A percentile compares a stretch with the other conserved stretches of the same genome.
phyloP scores from a whole-genome alignment of 176 grass and related monocot species.

The Phoenix dactylifera region DNA sequence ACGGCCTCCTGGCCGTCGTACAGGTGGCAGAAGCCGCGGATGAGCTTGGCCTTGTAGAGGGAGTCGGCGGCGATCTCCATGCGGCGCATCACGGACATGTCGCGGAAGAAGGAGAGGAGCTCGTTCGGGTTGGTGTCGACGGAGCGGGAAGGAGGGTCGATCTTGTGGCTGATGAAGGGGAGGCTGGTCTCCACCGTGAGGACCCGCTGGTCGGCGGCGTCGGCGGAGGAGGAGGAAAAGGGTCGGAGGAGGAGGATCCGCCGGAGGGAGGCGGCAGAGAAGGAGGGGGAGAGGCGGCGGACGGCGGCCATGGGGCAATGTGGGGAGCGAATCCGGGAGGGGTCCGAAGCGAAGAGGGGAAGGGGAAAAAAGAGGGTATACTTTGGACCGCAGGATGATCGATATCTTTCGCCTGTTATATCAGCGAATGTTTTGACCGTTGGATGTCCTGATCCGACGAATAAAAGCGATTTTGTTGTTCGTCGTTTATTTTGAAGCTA shows the following conservation, averaged over 20 bases:
- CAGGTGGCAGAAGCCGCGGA: conserved; percentile 93
- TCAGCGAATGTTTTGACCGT: too few relatives aligned
- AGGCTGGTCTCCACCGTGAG: conserved; percentile 61
- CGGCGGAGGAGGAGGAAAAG: conserved; percentile 23
- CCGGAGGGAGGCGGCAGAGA: neutral
- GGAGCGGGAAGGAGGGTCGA: conserved; percentile 36
- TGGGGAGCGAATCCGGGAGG: neutral
- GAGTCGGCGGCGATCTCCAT: conserved; percentile 88
- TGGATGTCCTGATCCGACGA: too few relatives aligned
- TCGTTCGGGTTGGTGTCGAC: conserved; percentile 29
- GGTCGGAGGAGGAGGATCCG: conserved; percentile 18
- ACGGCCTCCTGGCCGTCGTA: conserved; percentile 94
- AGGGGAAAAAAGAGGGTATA: too few relatives aligned
- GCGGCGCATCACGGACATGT: conserved; percentile 74
- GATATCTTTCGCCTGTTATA: too few relatives aligned
- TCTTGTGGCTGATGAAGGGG: conserved; percentile 44
- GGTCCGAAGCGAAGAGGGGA: neutral
- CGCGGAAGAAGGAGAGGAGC: conserved; percentile 48
- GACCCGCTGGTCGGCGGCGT: conserved; percentile 24
- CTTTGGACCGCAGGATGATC: too few relatives aligned
- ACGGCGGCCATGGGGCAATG: neutral
- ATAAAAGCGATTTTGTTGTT: too few relatives aligned
- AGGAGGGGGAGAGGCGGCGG: conserved; percentile 26
- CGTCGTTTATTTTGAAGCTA: too few relatives aligned
- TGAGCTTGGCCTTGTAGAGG: conserved; percentile 96